A percentile compares a stretch with the other conserved stretches of the same genome.
phyloP scores from a whole-genome alignment of 225 moss, liverwort and hornwort genomes.

The Climacium dendroides region DNA sequence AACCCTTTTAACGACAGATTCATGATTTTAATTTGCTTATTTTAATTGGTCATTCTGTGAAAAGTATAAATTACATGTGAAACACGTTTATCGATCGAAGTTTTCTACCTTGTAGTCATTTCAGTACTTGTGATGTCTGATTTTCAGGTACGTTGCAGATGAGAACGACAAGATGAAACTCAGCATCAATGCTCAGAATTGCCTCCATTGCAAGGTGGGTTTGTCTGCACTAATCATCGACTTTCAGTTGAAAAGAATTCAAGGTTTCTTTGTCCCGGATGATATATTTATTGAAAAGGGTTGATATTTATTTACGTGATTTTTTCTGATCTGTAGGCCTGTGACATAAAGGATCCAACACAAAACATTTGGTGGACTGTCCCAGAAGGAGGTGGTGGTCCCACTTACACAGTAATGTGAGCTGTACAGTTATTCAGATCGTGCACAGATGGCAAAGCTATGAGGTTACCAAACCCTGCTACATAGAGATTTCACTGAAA shows the following conservation, averaged over 20 bases:
- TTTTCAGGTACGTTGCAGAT: slow-evolving; percentile 46
- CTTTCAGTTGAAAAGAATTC: neutral
- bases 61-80: neutral
- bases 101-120: neutral
- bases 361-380: slow-evolving; percentile 85
- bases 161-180: slow-evolving; percentile 42
- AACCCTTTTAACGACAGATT: neutral
- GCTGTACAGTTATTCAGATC: neutral
- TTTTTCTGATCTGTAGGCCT: slow-evolving; percentile 35
- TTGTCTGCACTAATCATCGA: neutral
- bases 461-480: neutral
- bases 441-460: neutral
- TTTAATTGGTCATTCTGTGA: neutral
- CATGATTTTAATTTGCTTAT: neutral
- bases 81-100: neutral
- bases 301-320: neutral
- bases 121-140: neutral
- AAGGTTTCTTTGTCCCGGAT: neutral
- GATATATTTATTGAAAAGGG: neutral
- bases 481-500: neutral
- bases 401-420: slow-evolving; percentile 66
- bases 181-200: slow-evolving; percentile 82
- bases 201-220: slow-evolving; percentile 84
- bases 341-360: slow-evolving; percentile 80
- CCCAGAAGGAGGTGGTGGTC: slow-evolving; percentile 85